Conservation (phyloP, 139 green algal species). For the Closterium sp. region DNA sequence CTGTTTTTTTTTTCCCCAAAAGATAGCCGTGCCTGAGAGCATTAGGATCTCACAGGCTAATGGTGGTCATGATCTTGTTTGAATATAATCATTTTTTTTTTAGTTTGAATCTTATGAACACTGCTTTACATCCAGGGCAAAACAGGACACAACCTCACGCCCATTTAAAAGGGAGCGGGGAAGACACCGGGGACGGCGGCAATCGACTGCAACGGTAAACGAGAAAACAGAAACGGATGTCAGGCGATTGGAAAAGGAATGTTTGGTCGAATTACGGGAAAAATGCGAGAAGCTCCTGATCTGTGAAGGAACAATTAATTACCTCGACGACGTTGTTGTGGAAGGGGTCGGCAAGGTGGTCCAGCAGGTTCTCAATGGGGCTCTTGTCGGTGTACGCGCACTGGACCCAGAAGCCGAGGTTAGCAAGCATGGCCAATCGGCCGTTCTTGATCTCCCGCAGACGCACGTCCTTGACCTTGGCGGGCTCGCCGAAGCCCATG, state of each 20-base stretch:
- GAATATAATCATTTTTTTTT: neutral
- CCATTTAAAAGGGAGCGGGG: neutral
- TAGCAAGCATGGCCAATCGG: constrained; percentile 72
- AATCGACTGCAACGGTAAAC: neutral
- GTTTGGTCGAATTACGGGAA: no score
- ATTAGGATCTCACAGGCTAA: no score
- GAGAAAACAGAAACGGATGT: neutral
- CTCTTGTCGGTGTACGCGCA: constrained; percentile 32
- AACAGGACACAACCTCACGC: neutral
- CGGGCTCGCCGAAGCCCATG: constrained; percentile 19
- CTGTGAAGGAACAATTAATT: neutral
- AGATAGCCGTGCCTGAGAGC: no score
- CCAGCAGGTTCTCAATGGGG: constrained; percentile 50
- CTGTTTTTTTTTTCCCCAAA: no score
- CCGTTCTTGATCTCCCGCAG: constrained; percentile 80
- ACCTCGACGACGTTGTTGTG: constrained; percentile 36
- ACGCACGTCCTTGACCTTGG: constrained; percentile 56
- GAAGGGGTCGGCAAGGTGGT: constrained; percentile 50
- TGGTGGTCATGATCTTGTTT: neutral
- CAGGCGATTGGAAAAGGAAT: no score
- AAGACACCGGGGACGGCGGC: neutral
- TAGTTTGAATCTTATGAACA: neutral
- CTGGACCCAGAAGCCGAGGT: constrained; percentile 39
- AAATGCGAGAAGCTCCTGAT: no score
- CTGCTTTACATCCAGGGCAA: neutral